Evolutionary conservation across 345 rosid genomes (phyloP).

Genomic region (Corchorus capsularis): DNA sequence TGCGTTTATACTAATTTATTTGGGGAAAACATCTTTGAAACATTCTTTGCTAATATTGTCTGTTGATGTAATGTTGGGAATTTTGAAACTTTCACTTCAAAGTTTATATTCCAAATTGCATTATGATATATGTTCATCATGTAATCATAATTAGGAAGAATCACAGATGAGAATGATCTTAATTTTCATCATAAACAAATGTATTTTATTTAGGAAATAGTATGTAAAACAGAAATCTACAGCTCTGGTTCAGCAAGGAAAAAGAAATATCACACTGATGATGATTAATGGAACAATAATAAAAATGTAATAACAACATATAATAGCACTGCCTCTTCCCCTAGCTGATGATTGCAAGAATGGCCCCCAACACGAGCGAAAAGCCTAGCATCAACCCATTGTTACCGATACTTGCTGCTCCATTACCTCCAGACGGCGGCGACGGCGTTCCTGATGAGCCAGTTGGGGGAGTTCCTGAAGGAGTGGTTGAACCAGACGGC

Average conservation of each 20-base stretch:
- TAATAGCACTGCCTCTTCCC: slow-evolving; percentile 61
- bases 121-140: background rate
- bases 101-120: background rate
- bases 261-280: background rate
- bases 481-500: slow-evolving; percentile 26
- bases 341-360: slow-evolving; percentile 37
- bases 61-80: background rate
- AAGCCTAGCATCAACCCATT: slow-evolving; percentile 24
- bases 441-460: slow-evolving; percentile 25
- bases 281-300: background rate
- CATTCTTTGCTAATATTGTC: background rate
- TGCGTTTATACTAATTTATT: background rate
- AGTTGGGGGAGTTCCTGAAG: slow-evolving; percentile 21
- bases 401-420: slow-evolving; percentile 16
- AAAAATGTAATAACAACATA: background rate
- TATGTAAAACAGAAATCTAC: slow-evolving; percentile 7
- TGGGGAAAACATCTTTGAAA: background rate
- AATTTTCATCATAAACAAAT: background rate
- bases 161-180: background rate
- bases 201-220: slow-evolving; percentile 13
- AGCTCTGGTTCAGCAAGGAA: background rate
- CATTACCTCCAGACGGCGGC: slow-evolving; percentile 17
- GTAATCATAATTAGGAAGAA: background rate
- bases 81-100: background rate
- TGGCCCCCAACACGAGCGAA: slow-evolving; percentile 26